These are phyloP conservation scores for Agrocybe pediades DNA, from an alignment of 768 basidiomycete species.

Conservation along the genomic window DNA sequence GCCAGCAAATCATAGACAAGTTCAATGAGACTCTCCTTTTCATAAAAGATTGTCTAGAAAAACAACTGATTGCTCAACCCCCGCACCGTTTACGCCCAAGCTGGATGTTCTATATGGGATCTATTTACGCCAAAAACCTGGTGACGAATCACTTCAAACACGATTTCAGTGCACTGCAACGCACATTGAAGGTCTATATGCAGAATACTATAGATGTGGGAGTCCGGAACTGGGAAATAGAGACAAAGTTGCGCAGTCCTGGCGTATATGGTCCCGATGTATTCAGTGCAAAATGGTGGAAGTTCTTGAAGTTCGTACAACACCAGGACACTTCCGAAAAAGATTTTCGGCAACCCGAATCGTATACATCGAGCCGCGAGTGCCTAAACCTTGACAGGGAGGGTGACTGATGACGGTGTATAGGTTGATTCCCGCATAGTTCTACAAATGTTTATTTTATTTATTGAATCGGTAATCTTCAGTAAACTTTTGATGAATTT, in stretches of 20 bases:
- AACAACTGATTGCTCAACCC: background rate
- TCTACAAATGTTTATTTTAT: too few species aligned
- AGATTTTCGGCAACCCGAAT: background rate
- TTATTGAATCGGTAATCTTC: too few species aligned
- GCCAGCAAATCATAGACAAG: background rate
- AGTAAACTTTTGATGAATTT: too few species aligned
- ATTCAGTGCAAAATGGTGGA: slow-evolving; percentile 1
- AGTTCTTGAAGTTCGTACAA: background rate
- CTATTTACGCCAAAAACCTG: background rate
- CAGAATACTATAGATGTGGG: slow-evolving; percentile 1
- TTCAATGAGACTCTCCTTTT: background rate
- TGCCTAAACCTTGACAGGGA: too few species aligned
- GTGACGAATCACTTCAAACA: background rate
- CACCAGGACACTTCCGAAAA: too few species aligned
- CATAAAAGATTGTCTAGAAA: background rate
- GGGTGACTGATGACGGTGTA: too few species aligned
- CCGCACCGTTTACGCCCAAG: background rate
- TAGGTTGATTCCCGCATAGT: too few species aligned
- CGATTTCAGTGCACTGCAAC: background rate
- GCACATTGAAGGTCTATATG: background rate
- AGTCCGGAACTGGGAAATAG: background rate
- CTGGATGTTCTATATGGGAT: background rate
- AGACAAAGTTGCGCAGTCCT: background rate
- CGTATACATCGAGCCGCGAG: too few species aligned
- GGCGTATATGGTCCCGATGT: slow-evolving; percentile 1